phyloP scores from a whole-genome alignment of 306 rosid species.

The Glycine latifolia region DNA sequence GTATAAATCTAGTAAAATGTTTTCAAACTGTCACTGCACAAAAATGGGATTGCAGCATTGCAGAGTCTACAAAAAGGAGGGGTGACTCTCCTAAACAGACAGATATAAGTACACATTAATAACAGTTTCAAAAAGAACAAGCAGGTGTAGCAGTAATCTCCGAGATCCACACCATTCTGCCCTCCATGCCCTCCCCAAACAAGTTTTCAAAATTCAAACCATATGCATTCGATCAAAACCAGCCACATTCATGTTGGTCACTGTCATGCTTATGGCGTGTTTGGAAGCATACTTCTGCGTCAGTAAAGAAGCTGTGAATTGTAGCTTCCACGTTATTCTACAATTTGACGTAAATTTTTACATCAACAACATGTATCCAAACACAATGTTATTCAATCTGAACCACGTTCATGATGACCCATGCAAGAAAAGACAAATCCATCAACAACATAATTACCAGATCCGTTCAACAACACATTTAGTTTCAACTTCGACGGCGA shows the following conservation, averaged over 20 bases:
- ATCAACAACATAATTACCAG: constrained; percentile 7
- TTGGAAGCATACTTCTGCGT: background rate
- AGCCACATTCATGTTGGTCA: constrained; percentile 29
- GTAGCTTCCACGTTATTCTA: background rate
- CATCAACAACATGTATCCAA: background rate
- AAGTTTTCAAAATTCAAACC: background rate
- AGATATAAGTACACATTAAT: background rate
- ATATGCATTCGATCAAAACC: constrained; percentile 8
- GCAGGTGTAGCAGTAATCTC: constrained; percentile 6
- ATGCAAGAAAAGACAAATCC: constrained; percentile 9
- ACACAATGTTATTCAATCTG: constrained; percentile 22
- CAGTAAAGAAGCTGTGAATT: background rate
- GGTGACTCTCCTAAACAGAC: constrained; percentile 18
- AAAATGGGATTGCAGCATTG: background rate
- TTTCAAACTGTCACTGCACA: constrained; percentile 25
- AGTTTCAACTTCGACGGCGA: constrained; percentile 1
- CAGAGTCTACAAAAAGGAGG: background rate
- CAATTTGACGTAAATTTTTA: background rate
- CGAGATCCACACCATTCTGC: constrained; percentile 29
- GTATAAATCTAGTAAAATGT: constrained; percentile 23
- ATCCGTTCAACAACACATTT: constrained; percentile 35
- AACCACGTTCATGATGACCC: constrained; percentile 23
- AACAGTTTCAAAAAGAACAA: constrained; percentile 3
- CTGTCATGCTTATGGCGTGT: constrained; percentile 12
- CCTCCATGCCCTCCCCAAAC: background rate